A percentile compares a stretch with the other conserved stretches of the same genome.
Conservation (phyloP, 805 yeast species). For the Tetrapisispora pingtungensis region DNA sequence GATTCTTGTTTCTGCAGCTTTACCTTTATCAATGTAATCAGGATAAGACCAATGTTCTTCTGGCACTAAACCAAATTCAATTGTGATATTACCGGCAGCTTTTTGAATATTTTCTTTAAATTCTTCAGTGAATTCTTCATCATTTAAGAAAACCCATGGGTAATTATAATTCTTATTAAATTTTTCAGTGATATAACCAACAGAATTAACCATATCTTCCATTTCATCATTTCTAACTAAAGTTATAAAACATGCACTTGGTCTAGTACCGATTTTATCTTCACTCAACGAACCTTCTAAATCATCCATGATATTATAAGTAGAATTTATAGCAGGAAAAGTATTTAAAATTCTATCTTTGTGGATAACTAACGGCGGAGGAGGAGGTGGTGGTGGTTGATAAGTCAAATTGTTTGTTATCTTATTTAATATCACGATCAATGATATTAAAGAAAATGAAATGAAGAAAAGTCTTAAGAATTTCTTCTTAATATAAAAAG, state of each 20-base stretch:
- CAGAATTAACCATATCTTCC: conserved; percentile 46
- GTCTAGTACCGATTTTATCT: conserved; percentile 14
- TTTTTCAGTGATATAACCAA: conserved; percentile 65
- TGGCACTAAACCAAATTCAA: conserved; percentile 66
- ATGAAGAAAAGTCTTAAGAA: neutral
- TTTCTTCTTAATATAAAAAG: neutral
- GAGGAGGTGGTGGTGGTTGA: neutral
- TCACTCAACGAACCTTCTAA: conserved; percentile 1
- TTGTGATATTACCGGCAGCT: conserved; percentile 46
- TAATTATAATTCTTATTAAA: conserved; percentile 69
- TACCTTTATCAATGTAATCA: conserved; percentile 59
- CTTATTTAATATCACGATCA: neutral
- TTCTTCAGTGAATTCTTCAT: conserved; percentile 61
- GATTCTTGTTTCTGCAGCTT: conserved; percentile 54
- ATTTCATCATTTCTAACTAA: conserved; percentile 64
- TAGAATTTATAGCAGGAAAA: neutral
- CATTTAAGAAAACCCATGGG: conserved; percentile 90
- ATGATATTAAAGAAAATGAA: neutral
- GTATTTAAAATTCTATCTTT: neutral
- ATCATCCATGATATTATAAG: conserved; percentile 4
- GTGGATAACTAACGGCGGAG: neutral
- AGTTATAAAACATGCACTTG: conserved; percentile 36
- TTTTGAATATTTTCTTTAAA: conserved; percentile 47
- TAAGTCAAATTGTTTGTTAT: neutral
- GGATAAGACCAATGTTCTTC: conserved; percentile 86